phyloP scores from a whole-genome alignment of 1,284 basidiomycete species.

The Cutaneotrichosporon mucoides region DNA sequence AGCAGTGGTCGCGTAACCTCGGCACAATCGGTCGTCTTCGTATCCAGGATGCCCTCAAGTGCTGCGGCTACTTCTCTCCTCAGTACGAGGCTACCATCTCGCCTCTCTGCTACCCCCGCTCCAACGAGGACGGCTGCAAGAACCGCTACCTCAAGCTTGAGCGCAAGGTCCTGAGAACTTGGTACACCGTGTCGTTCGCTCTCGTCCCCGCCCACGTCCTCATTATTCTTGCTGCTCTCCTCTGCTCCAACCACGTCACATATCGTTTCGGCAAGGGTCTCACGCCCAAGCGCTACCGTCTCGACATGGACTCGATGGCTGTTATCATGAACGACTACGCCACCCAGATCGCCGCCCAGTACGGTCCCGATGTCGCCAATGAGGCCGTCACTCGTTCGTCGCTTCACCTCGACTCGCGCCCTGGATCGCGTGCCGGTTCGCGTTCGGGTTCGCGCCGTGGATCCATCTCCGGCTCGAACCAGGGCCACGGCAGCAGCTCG shows the following conservation, averaged over 20 bases:
- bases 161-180: constrained; percentile 54
- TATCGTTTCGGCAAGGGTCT: constrained; percentile 73
- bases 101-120: constrained; percentile 62
- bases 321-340: constrained; percentile 70
- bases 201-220: constrained; percentile 63
- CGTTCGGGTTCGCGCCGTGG: constrained; percentile 13
- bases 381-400: constrained; percentile 42
- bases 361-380: constrained; percentile 44
- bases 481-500: constrained; percentile 3
- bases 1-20: constrained; percentile 61
- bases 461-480: constrained; percentile 8
- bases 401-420: constrained; percentile 26
- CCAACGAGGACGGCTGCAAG: constrained; percentile 65
- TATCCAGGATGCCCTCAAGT: constrained; percentile 61
- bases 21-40: constrained; percentile 57
- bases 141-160: constrained; percentile 61
- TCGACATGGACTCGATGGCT: constrained; percentile 62
- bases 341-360: constrained; percentile 50
- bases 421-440: constrained; percentile 15
- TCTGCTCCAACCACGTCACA: constrained; percentile 69
- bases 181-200: constrained; percentile 63
- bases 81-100: constrained; percentile 63
- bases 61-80: constrained; percentile 67
- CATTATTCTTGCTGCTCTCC: constrained; percentile 61
- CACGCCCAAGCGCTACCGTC: constrained; percentile 66